phyloP scores from a whole-genome alignment of 345 rosid species.

The Arabis hirsuta region DNA sequence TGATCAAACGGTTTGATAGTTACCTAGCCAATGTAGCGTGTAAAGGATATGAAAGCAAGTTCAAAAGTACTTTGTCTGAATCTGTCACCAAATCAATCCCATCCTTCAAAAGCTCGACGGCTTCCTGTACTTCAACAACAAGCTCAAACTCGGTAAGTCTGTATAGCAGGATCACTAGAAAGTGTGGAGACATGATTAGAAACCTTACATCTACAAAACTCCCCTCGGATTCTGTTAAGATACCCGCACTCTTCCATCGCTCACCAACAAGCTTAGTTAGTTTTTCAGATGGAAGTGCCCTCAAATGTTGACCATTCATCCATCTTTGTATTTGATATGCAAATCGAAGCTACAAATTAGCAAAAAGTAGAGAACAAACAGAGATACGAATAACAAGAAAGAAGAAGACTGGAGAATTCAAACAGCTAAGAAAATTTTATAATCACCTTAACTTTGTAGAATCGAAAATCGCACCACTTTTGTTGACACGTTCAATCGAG shows the following conservation, averaged over 20 bases:
- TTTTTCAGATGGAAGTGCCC: slow-evolving; percentile 67
- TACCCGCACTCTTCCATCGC: slow-evolving; percentile 74
- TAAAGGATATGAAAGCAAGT: slow-evolving; percentile 86
- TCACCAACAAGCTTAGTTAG: slow-evolving; percentile 73
- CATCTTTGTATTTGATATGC: slow-evolving; percentile 57
- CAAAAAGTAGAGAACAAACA: slow-evolving; percentile 25
- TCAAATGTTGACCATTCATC: slow-evolving; percentile 97
- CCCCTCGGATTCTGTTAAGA: slow-evolving; percentile 65
- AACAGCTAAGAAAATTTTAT: slow-evolving; percentile 27
- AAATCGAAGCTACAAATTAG: slow-evolving; percentile 14
- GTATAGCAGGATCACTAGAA: slow-evolving; percentile 1
- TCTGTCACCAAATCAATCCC: slow-evolving; percentile 93
- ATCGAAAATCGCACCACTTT: slow-evolving; percentile 88
- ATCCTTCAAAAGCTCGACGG: slow-evolving; percentile 85
- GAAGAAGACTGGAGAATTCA: slow-evolving; percentile 7
- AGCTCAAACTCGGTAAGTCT: slow-evolving; percentile 20
- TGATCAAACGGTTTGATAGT: slow-evolving; percentile 33
- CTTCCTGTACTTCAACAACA: slow-evolving; percentile 66
- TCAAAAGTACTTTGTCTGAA: slow-evolving; percentile 76
- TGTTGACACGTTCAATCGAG: slow-evolving; percentile 82
- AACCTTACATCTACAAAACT: slow-evolving; percentile 70
- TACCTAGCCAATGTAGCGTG: slow-evolving; percentile 71
- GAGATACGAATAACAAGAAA: background rate
- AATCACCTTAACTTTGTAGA: slow-evolving; percentile 77
- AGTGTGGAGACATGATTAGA: slow-evolving; percentile 17